Conservation (phyloP, 352 stramenopile genomes). For the Lagenidium sp. region DNA sequence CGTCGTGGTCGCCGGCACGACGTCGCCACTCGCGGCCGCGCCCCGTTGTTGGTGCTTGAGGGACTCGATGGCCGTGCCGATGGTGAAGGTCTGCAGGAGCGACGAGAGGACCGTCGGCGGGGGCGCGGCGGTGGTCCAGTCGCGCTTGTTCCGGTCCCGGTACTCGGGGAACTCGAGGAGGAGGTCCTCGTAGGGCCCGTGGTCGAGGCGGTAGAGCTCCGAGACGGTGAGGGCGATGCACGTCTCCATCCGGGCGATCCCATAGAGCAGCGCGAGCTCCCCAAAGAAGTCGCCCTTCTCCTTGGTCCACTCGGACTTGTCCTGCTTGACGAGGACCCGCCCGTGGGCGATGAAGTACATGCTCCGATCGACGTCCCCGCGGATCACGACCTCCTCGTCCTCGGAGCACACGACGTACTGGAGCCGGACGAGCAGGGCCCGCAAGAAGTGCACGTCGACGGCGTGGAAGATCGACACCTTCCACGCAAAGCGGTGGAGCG, state of each 20-base stretch:
- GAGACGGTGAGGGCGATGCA: slow-evolving; percentile 43
- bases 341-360: slow-evolving; percentile 77
- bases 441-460: slow-evolving; percentile 51
- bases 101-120: slow-evolving; percentile 9
- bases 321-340: slow-evolving; percentile 46
- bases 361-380: slow-evolving; percentile 58
- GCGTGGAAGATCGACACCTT: slow-evolving; percentile 37
- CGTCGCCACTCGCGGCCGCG: neutral
- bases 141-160: slow-evolving; percentile 31
- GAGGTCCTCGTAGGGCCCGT: slow-evolving; percentile 45
- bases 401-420: slow-evolving; percentile 59
- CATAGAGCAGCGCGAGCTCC: slow-evolving; percentile 45
- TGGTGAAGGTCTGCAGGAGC: slow-evolving; percentile 11
- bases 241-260: slow-evolving; percentile 50
- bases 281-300: slow-evolving; percentile 56
- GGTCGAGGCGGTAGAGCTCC: slow-evolving; percentile 63
- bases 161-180: slow-evolving; percentile 66
- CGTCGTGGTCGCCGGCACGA: neutral
- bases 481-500: slow-evolving; percentile 34
- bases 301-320: slow-evolving; percentile 30
- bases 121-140: slow-evolving; percentile 33
- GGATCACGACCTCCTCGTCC: slow-evolving; percentile 57
- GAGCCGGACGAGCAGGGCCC: slow-evolving; percentile 38
- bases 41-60: no score
- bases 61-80: slow-evolving; percentile 2